These are phyloP conservation scores for Candida nonsorbophila DNA, from an alignment of 805 yeast species.

Conservation along the genomic window DNA sequence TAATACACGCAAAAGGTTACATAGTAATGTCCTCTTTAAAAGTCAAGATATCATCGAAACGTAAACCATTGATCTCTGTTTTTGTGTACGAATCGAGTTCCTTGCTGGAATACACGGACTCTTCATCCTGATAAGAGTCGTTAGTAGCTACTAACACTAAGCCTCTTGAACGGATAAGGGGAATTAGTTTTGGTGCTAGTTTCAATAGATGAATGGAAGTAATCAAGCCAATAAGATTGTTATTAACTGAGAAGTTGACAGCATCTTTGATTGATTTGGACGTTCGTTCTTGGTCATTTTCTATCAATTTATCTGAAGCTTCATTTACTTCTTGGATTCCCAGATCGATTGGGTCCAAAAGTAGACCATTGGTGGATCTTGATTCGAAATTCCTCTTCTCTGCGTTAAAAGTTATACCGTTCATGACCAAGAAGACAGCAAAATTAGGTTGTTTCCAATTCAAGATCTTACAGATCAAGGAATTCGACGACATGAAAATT, in stretches of 20 bases:
- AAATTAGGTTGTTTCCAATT: conserved; percentile 99
- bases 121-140: conserved; percentile 24
- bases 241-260: conserved; percentile 69
- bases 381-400: conserved; percentile 26
- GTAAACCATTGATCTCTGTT: conserved; percentile 60
- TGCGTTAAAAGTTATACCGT: conserved; percentile 46
- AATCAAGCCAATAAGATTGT: conserved; percentile 81
- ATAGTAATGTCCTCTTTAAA: conserved; percentile 52
- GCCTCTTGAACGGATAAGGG: conserved; percentile 74
- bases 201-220: conserved; percentile 66
- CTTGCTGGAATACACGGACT: conserved; percentile 13
- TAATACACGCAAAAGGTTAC: too few relatives aligned
- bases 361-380: conserved; percentile 35
- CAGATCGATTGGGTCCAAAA: conserved; percentile 14
- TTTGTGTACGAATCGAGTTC: conserved; percentile 33
- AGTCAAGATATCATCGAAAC: conserved; percentile 57
- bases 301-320: conserved; percentile 13
- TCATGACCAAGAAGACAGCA: conserved; percentile 85
- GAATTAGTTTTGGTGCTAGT: conserved; percentile 71
- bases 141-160: conserved; percentile 73
- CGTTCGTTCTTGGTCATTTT: conserved; percentile 31
- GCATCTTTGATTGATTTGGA: conserved; percentile 78
- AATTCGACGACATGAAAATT: conserved; percentile 80
- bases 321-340: conserved; percentile 6
- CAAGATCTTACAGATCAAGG: conserved; percentile 84